Evolutionary conservation across 2,329 filamentous ascomycete species (phyloP), one percentile per base, ranked within the genome.

Genomic region (Ophiosphaerella narmari): DNA sequence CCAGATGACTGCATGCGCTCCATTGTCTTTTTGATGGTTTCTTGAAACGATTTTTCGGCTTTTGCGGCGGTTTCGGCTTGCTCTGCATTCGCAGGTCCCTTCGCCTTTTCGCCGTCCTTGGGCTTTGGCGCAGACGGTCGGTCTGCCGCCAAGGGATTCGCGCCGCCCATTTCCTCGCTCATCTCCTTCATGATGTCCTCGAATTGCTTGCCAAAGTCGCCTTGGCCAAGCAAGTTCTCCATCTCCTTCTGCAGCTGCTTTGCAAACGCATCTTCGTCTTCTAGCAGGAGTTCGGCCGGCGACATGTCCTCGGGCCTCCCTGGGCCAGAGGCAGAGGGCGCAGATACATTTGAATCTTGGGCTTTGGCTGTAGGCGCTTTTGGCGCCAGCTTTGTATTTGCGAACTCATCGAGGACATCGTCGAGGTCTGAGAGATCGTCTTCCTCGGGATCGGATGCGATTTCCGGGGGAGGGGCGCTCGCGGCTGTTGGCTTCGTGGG

Each of bases 371-470:
- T 62, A 43, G 55, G 62, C 3, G 62, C 43, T 34, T 62, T 62
- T 53, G 60, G 59, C 38, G 72, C 67, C 70, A 86, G 64, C 59
- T 86, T 85, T 43, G 81, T 79, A 24, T 87, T 76, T 36, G 87
- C 86, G 75, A 99, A 99, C 58, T 97, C 89, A 69, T 97, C 91
- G 23, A 99, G 86, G 74, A 97, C 88, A 63, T 97, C 93, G 75
- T 99, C 94, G 38, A 99, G 79, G 66, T 97, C 94, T 67, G 97
- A 90, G 16, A 94, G 78, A 62, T 94, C 90, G 73, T 94, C 94
- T 74, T 96, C 92, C 59, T 97, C 93, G 6, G 92, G 93, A 66
- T 97, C 93, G 16, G 91, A 87, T 13, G 88, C 86, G 60, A 71
- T 66, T 37, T 74, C 73, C 39, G 59, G 51, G 35, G 60, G 58